Evolutionary conservation across 352 stramenopile species (phyloP), one percentile per base, ranked within the genome.

Genomic region (Phytophthora pluvialis): DNA sequence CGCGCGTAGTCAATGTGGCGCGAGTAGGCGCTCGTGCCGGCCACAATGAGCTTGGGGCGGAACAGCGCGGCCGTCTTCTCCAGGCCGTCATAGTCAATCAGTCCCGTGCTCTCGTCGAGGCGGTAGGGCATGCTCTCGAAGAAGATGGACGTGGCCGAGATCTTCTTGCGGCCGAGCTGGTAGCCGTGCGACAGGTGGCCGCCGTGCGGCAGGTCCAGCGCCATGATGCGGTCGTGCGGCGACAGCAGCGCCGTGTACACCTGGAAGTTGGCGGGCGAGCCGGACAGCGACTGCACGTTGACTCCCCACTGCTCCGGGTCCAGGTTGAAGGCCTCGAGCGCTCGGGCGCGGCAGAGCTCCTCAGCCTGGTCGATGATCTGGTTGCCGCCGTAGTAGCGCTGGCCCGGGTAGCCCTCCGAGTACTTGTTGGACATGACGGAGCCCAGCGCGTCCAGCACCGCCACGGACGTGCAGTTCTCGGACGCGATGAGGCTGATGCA

Each of bases 391-490:
- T 99, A 99, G 64, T 83, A 93, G 44, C 88, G 86, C 64, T 85
- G 76, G 31, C 94, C 96, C 7, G 98, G 98, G 86, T 99, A 99
- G 0, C 95, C 96, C 68, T 98, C 96, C 89, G 90, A 97, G 83
- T 99, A 98, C 82, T 99, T 99, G 85, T 99, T 99, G 31, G 91
- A 98, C 81, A 99, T 96, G 58, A 99, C 94, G 8, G 95, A 99
- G 31, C 98, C 98, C 31, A 99, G 79, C 11, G 96, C 96, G 73
- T 99, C 95, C 64, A 99, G 90, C 32, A 99, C 98, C 12, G 97
- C 89, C 46, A 90, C 91, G 5, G 90, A 98, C 33, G 98, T 99
- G 67, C 99, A 99, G 83, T 99, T 99, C 78, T 99, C 98, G n/a
- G 94, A 99, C 42, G 98, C 98, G 77, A 99, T 99, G 18, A 99